Conservation (phyloP, 106 monocot genomes). For the Dendrobium huoshanense region DNA sequence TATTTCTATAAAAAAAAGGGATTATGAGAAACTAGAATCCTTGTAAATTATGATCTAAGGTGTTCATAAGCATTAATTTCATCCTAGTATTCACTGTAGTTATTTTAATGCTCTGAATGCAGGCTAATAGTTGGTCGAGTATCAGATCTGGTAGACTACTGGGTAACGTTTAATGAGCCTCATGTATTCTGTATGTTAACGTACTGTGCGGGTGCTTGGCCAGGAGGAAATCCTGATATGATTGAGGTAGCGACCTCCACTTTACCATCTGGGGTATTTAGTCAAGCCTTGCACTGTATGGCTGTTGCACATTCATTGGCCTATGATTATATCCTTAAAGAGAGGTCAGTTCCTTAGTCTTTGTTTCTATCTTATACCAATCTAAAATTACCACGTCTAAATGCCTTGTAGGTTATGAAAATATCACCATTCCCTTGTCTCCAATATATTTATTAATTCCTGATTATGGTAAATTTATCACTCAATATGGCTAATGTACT, state of each 20-base stretch:
- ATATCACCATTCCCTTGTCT: too few species aligned
- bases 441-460: background rate
- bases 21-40: too few species aligned
- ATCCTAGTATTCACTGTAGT: background rate
- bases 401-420: too few species aligned
- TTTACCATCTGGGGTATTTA: constrained; percentile 80
- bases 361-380: too few species aligned
- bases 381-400: too few species aligned
- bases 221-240: constrained; percentile 87
- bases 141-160: constrained; percentile 84
- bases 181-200: constrained; percentile 89
- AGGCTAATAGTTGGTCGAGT: constrained; percentile 84
- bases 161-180: constrained; percentile 94
- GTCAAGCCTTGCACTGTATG: constrained; percentile 75
- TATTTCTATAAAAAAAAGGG: too few species aligned
- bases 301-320: constrained; percentile 71
- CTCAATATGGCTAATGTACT: background rate
- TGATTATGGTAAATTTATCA: background rate
- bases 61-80: background rate
- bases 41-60: too few species aligned
- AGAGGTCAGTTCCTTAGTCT: constrained; percentile 34
- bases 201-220: constrained; percentile 93
- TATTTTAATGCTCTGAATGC: constrained; percentile 3
- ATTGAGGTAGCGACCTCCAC: constrained; percentile 80
- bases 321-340: constrained; percentile 77